These are phyloP conservation scores for Phalaenopsis hybrid DNA, from an alignment of 116 monocot genomes.

Conservation along the genomic window DNA sequence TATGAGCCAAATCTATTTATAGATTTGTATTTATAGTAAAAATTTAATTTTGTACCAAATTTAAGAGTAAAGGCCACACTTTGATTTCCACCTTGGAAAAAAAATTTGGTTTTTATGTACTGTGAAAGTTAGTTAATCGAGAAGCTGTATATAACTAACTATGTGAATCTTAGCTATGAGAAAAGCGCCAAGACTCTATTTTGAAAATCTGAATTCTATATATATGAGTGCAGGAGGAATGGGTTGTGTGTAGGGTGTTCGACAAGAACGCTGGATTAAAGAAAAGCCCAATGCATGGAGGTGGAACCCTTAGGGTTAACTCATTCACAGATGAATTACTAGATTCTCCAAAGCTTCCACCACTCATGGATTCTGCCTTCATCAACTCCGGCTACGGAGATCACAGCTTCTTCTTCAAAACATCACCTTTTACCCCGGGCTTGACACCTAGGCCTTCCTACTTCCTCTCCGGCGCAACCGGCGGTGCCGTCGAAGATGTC, in stretches of 20 bases:
- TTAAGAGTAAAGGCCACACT: no score
- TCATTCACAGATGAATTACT: slow-evolving; percentile 19
- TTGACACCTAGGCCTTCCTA: slow-evolving; percentile 2
- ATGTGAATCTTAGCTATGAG: no score
- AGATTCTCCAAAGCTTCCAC: slow-evolving; percentile 21
- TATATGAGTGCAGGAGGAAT: slow-evolving; percentile 53
- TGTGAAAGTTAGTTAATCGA: no score
- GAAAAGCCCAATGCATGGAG: slow-evolving; percentile 17
- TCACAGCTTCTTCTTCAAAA: slow-evolving; percentile 23
- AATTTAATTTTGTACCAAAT: no score
- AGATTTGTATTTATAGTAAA: no score
- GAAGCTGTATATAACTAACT: no score
- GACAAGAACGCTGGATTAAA: slow-evolving; percentile 42
- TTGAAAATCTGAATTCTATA: no score
- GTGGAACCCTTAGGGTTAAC: slow-evolving; percentile 7
- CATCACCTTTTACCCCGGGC: slow-evolving; percentile 8
- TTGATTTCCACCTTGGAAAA: no score
- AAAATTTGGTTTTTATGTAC: no score
- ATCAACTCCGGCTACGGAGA: background rate
- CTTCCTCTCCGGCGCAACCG: background rate
- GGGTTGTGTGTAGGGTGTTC: slow-evolving; percentile 75
- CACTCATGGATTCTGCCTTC: slow-evolving; percentile 26
- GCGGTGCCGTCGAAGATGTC: background rate
- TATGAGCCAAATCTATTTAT: no score
- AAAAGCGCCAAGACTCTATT: no score